Base-by-base conservation (phyloP, 31 red algal species). In the Pterothamnion heteromorphum region DNA sequence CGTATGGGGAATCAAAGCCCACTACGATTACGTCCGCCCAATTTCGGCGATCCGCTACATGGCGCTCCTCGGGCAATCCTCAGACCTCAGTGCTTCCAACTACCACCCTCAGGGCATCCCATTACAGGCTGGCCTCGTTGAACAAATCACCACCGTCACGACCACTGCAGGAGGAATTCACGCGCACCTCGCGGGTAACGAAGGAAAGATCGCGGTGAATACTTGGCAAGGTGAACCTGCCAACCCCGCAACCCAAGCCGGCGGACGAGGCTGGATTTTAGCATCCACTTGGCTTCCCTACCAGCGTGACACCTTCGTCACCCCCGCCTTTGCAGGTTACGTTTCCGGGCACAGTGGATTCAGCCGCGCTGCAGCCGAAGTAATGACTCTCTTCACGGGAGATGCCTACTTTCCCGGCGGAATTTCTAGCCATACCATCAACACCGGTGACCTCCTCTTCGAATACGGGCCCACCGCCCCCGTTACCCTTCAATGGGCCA, bases 251-350 rank as follows among this genome's bases (percentile, higher is more conserved):
- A 64, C 14, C 51, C 14, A 64, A 18, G 51, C n/a, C n/a, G 51
- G 14, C 51, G 51, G 51, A 9, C 14, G 9, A 18, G 51, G n/a
- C n/a, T 64, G 51, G 80, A 83, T 83, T 28, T 32, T 20, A 9
- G 14, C 23, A 9, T 14, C 18, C 9, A 83, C 18, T 24, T 83
- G 80, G 80, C 14, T 9, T 14, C 80, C 80, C 9, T 83, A 83
- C 30, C 80, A 83, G 23, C 21, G 80, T 23, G 20, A 14, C 21
- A 28, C 80, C 20, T 83, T 83, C 30, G 80, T 83, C 9, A 83
- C 80, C 9, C 80, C 80, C 18, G 20, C 80, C 21, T 83, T 83
- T 83, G 80, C 80, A 28, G 80, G 80, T 83, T 83, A 83, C 80
- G 80, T 83, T 20, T 83, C 80, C 18, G 80, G 80, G 18, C 80